Base-by-base conservation (phyloP, 352 stramenopile species). In the Phytopythium oedochilum region DNA sequence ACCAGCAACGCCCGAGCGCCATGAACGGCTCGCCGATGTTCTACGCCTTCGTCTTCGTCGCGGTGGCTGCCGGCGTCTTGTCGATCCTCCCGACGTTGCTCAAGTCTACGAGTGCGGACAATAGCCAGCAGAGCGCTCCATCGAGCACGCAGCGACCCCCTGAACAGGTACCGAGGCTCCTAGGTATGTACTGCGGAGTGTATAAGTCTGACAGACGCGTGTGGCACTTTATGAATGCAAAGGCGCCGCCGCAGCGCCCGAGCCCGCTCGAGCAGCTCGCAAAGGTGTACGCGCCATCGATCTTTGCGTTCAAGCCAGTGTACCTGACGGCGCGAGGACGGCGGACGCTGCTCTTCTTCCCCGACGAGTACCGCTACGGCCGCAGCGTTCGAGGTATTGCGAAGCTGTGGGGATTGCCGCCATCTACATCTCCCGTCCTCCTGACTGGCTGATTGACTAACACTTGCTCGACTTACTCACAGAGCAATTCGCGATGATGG, bases 401-500 rank as follows among this genome's bases (percentile, higher is more conserved):
- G 3, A 4, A 1, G 36, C 11, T 46, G 36, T 20, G 5, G 9
- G 20, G 48, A 38, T 10, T 9, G 26, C 49, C 26, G 0, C 7
- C 10, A 20, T 53, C n/a, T 46, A 20, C 18, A 38, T 60, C 17
- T 12, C 12, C 5, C 25, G 12, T 52, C 34, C n/a, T n/a, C n/a
- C n/a, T n/a, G n/a, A n/a, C n/a, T n/a, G n/a, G n/a, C 29, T 15
- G 34, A 47, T 23, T 39, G 48, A n/a, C 29, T 45, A n/a, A 31
- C 54, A 0, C 45, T 45, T 29, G 11, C 0, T 7, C 22, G 42
- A 18, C 42, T 29, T 46, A 11, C 0, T 31, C 3, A 17, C 42
- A 92, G 83, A 89, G 20, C 85, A 94, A 65, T 88, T 89, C 47
- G 66, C 54, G 17, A 42, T 78, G 18, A 70, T 90, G 12, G 81